Evolutionary conservation across 768 basidiomycete species (phyloP).

Genomic region (Boletellus emodensis): DNA sequence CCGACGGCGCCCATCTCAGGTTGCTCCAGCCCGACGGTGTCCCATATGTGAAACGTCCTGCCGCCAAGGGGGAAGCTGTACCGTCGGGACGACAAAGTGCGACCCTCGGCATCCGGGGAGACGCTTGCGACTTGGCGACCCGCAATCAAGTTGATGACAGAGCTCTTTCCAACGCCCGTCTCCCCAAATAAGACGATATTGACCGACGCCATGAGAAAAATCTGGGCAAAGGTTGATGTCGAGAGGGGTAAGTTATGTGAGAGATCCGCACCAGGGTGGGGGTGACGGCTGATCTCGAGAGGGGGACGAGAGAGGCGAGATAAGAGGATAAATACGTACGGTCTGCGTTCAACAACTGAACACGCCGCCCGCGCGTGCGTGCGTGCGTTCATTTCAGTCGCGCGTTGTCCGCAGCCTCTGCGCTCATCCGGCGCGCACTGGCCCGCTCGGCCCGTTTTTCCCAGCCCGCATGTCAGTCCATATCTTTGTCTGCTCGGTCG

Average conservation of each 20-base stretch:
- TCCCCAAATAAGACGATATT: conserved; percentile 45
- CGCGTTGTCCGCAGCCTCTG: no score
- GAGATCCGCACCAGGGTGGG: conserved; percentile 5
- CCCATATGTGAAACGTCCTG: conserved; percentile 23
- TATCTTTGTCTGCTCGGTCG: background rate
- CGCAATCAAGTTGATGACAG: conserved; percentile 29
- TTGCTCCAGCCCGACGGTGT: conserved; percentile 32
- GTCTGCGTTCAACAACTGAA: background rate
- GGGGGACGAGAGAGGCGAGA: background rate
- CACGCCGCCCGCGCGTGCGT: background rate
- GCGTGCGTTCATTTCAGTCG: no score
- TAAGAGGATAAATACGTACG: background rate
- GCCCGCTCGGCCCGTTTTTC: conserved; percentile 14
- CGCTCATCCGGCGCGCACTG: background rate
- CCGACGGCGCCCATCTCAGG: conserved; percentile 17
- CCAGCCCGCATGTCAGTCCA: background rate
- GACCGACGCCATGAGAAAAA: conserved; percentile 13
- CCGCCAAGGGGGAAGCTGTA: conserved; percentile 22
- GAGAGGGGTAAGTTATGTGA: background rate
- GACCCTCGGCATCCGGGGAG: conserved; percentile 26
- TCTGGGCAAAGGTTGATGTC: background rate
- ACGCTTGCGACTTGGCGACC: conserved; percentile 15
- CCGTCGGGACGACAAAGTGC: conserved; percentile 30
- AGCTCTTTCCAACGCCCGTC: conserved; percentile 33
- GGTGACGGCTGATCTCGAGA: background rate